These are phyloP conservation scores for Rubroshorea leprosula DNA, from an alignment of 345 rosid species.

Conservation along the genomic window DNA sequence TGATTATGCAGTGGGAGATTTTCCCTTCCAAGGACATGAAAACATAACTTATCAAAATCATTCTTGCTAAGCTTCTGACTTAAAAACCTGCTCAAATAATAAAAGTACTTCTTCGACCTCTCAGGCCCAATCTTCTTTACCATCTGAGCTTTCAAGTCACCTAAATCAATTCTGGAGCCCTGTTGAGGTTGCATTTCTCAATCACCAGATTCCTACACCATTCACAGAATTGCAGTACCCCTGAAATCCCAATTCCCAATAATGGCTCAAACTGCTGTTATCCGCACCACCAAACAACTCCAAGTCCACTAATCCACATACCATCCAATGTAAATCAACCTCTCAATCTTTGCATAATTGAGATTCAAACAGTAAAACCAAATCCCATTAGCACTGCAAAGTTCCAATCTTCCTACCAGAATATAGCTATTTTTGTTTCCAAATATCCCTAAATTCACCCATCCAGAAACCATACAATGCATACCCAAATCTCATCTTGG, in stretches of 20 bases:
- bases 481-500: background rate
- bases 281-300: background rate
- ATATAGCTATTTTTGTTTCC: background rate
- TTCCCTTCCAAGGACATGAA: conserved; percentile 71
- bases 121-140: conserved; percentile 80
- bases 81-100: conserved; percentile 63
- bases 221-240: background rate
- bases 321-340: background rate
- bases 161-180: conserved; percentile 53
- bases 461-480: background rate
- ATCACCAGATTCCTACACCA: conserved; percentile 3
- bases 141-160: conserved; percentile 51
- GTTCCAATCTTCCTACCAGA: background rate
- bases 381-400: background rate
- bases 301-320: background rate
- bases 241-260: background rate
- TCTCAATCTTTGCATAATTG: background rate
- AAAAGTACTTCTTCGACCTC: conserved; percentile 69
- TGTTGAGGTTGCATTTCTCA: conserved; percentile 57
- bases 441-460: background rate
- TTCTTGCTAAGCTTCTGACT: conserved; percentile 73
- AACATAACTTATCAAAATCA: conserved; percentile 73
- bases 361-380: background rate
- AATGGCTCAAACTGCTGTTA: background rate
- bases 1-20: conserved; percentile 82